Evolutionary conservation across 176 grass and related monocot genomes (phyloP), one percentile per base, ranked within the genome.

Genomic region (Lolium rigidum): DNA sequence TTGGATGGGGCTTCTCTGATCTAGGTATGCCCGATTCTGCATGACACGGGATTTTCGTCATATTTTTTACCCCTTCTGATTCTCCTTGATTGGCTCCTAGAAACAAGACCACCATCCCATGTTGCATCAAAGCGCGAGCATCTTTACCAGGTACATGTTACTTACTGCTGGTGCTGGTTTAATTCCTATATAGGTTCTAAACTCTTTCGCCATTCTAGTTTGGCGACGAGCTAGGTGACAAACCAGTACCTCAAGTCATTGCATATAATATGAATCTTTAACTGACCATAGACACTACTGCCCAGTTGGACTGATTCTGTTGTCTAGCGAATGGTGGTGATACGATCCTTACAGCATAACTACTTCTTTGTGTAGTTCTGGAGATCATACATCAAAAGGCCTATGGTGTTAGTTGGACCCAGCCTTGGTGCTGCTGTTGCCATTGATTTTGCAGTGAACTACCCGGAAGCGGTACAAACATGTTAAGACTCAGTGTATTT

Each of bases 1-100:
- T 98, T 93, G 95, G 95, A 61, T 98, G 93, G 93, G 95, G 95
- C 37, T 98, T 98, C 85, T 98, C 93, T 80, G 60, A 98, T 88
- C 87, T 98, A 93, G 87, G 95, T 93, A 90, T 22, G 72, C 31
- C 76, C 59, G 21, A 65, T 26, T 76, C 3, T 10, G 63, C 58
- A 11, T 26, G 60, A 7, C 39, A 66, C 41, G 48, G 56, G 20
- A 75, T 71, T 31, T 83, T 0, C 16, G 66, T 76, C 61, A 13
- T 66, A 44, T 12, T 31, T 80, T 2, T 38, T 44, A 76, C 65
- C 26, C 31, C 20, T 60, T 82, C 39, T 83, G 38, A 84, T 46
- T 24, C 63, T 80, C 20, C 4, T 84, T 24, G 47, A 35, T 86
- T 76, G 44, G 61, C 31, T 85, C 56, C 12, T 57, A 98, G 93